Base-by-base conservation (phyloP, 306 rosid genomes). In the Vigna radiata region DNA sequence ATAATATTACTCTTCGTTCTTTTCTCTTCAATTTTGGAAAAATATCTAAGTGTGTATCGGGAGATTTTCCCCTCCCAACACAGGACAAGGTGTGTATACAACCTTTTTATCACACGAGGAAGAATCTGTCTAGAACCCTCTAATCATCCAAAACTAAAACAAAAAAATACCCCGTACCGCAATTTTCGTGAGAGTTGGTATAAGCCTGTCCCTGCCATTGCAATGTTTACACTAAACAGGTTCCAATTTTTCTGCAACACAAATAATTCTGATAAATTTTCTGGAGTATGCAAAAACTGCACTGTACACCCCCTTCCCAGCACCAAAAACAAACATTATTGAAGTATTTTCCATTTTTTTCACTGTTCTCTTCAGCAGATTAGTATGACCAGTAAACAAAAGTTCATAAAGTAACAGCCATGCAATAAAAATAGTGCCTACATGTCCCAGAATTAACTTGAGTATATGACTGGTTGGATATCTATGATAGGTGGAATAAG, bases 241-340 rank as follows among this genome's bases (percentile, higher is more conserved):
- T 95, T 95, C 99, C 97, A 95, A 79, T 92, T 95, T 78, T 91
- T 95, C 99, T 95, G 97, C 88, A 86, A 79, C 23, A 73, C 13
- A 64, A 72, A 80, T 13, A 41, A 25, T 39, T 71, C 48, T 39
- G 36, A 56, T 19, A 15, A 68, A 29, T 67, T 47, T 69, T 49
- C 53, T 60, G 73, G 60, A 60, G 53, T 68, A 37, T 21, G 49
- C 19, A 67, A 70, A 31, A 67, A 59, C 72, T 53, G 10, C 23
- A 59, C 31, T 36, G 53, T 25, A 33, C 48, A 25, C 3, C 3
- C 3, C 56, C 56, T 8, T n/a, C n/a, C n/a, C n/a, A n/a, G n/a
- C n/a, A n/a, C n/a, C n/a, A n/a, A n/a, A n/a, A n/a, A n/a, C n/a
- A n/a, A n/a, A n/a, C n/a, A n/a, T n/a, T n/a, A n/a, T n/a, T n/a